Evolutionary conservation across 2,329 filamentous ascomycete species (phyloP).

Genomic region (Sphaerostilbella broomeana): DNA sequence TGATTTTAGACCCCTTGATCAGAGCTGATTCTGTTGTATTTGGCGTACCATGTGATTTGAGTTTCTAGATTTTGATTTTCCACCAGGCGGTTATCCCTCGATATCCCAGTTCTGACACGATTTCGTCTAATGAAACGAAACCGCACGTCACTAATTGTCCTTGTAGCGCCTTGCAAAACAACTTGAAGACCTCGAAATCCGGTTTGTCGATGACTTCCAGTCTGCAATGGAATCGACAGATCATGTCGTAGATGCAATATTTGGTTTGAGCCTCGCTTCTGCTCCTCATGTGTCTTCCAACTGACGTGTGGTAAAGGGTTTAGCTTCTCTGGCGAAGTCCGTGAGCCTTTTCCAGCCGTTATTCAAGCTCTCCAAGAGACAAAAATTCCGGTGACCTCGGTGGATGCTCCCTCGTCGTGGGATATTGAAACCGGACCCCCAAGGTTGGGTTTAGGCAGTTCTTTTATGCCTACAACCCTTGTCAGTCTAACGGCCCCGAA

Average conservation of each 20-base stretch:
- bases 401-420: slow-evolving; percentile 94
- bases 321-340: slow-evolving; percentile 83
- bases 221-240: slow-evolving; percentile 61
- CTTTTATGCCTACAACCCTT: slow-evolving; percentile 72
- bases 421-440: slow-evolving; percentile 84
- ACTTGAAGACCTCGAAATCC: slow-evolving; percentile 72
- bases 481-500: slow-evolving; percentile 93
- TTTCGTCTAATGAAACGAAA: no score
- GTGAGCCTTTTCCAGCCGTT: slow-evolving; percentile 82
- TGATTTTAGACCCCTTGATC: slow-evolving; percentile 1
- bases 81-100: no score
- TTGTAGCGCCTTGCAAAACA: slow-evolving; percentile 72
- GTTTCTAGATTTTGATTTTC: no score
- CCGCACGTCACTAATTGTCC: slow-evolving; percentile 24
- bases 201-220: slow-evolving; percentile 76
- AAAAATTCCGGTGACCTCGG: slow-evolving; percentile 70
- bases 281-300: background rate
- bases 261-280: slow-evolving; percentile 50
- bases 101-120: no score
- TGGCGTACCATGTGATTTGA: no score
- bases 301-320: slow-evolving; percentile 53
- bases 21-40: no score
- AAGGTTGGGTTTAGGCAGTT: slow-evolving; percentile 65
- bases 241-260: slow-evolving; percentile 87
- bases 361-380: slow-evolving; percentile 71